Evolutionary conservation across 164 flowering plant genomes (phyloP), one percentile per base, ranked within the genome.

Genomic region (Annona squamosa): DNA sequence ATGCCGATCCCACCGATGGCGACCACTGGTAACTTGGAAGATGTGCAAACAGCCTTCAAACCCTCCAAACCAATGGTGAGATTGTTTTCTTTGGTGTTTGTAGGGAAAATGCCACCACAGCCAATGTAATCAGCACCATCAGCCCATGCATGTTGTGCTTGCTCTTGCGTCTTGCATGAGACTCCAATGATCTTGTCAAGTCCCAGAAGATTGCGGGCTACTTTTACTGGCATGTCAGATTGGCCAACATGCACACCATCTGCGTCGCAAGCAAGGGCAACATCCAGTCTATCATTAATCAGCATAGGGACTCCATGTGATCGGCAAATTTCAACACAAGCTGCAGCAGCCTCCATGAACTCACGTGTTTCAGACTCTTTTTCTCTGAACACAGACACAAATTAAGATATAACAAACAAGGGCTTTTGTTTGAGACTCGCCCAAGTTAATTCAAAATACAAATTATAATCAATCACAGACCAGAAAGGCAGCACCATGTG

Each of bases 71-170:
- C 97, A 5, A 95, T 72, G 26, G 96, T 93, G 56, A 45, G 65
- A 77, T 95, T 93, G 82, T 91, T 89, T 65, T 74, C 90, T 84
- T 95, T 95, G 2, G 98, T 95, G 45, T 78, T 85, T 1, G 97
- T 95, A 12, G 97, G 89, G 74, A 68, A 95, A 45, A 90, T 93
- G 13, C 97, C 96, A 19, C 98, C 99, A 75, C 86, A 85, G 18
- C 99, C 99, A 70, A 95, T 91, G 84, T 95, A 95, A 81, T 95
- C 94, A 18, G 99, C 99, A 73, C 97, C 93, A 56, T 87, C 91
- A 4, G 73, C 61, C 92, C 91, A 91, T 71, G 98, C 99, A 82
- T 83, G 83, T 19, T 86, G 74, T 42, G 98, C 99, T 67, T 95
- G 97, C 67, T 86, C 90, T 17, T 85, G 86, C 12, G 99, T 92